A percentile compares a stretch with the other conserved stretches of the same genome.
Evolutionary conservation across 495 filamentous ascomycete genomes (phyloP).

Genomic region (Talaromyces liani): DNA sequence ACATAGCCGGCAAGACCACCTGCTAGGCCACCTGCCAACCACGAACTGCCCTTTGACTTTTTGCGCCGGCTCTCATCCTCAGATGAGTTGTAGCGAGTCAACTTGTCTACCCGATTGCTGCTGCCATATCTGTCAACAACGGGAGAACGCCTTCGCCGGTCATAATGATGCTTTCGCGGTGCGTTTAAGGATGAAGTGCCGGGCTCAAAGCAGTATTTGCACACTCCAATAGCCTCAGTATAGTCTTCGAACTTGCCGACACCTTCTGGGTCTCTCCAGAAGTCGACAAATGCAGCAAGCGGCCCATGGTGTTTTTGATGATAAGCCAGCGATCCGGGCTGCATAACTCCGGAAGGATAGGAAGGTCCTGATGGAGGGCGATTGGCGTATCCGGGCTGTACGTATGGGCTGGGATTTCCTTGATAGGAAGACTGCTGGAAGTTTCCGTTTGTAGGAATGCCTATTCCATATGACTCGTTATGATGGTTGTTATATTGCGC

Average conservation of each 20-base stretch:
- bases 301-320: constrained; percentile 46
- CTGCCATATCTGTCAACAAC: constrained; percentile 36
- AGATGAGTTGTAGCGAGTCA: constrained; percentile 49
- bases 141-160: constrained; percentile 29
- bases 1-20: constrained; percentile 49
- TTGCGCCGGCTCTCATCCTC: constrained; percentile 45
- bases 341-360: constrained; percentile 4
- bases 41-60: constrained; percentile 34
- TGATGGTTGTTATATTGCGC: constrained; percentile 2
- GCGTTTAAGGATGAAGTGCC: constrained; percentile 52
- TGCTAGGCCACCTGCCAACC: constrained; percentile 47
- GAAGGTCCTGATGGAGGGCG: constrained; percentile 15
- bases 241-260: constrained; percentile 68
- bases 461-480: constrained; percentile 3
- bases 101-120: constrained; percentile 45
- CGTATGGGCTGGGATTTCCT: not conserved
- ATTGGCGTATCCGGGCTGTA: constrained; percentile 1
- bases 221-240: constrained; percentile 64
- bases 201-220: constrained; percentile 61
- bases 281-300: constrained; percentile 50
- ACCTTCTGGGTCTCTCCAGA: constrained; percentile 61
- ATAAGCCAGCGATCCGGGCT: constrained; percentile 31
- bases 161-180: constrained; percentile 57
- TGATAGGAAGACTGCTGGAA: not conserved
- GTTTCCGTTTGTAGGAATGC: not conserved